A percentile compares a stretch with the other conserved stretches of the same genome.
These are phyloP conservation scores for Torulaspora microellipsoides DNA, from an alignment of 805 yeast genomes.

Conservation along the genomic window DNA sequence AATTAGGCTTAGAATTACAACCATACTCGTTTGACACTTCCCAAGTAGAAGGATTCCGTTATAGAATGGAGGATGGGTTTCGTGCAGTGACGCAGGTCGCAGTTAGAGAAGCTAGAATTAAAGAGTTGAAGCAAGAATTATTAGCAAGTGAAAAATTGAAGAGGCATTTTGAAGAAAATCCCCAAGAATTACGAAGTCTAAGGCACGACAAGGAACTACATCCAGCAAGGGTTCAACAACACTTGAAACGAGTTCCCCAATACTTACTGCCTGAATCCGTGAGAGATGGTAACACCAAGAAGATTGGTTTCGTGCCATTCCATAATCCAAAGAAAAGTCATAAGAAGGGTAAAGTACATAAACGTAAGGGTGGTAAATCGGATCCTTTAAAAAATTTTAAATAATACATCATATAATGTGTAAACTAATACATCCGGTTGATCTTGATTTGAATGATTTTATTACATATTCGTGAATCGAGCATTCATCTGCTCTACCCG, in stretches of 20 bases:
- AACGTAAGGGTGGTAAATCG: slow-evolving; percentile 44
- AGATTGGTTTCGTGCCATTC: slow-evolving; percentile 71
- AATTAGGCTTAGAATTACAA: slow-evolving; percentile 65
- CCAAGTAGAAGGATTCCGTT: slow-evolving; percentile 93
- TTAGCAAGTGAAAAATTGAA: slow-evolving; percentile 84
- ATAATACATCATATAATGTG: slow-evolving; percentile 17
- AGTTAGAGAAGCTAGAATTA: slow-evolving; percentile 87
- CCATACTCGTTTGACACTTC: slow-evolving; percentile 89
- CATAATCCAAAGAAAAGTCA: slow-evolving; percentile 41
- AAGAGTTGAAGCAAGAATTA: slow-evolving; percentile 82
- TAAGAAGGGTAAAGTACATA: slow-evolving; percentile 38
- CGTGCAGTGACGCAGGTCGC: slow-evolving; percentile 88
- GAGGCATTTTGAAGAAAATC: slow-evolving; percentile 95
- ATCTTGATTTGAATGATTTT: too few relatives aligned
- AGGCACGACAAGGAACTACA: slow-evolving; percentile 91
- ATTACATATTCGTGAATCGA: too few relatives aligned
- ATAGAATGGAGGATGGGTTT: slow-evolving; percentile 95
- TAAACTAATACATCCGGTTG: not conserved
- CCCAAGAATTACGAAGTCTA: slow-evolving; percentile 81
- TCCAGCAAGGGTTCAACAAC: slow-evolving; percentile 74
- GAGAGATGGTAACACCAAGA: slow-evolving; percentile 47
- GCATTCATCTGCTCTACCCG: not conserved
- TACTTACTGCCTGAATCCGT: slow-evolving; percentile 82
- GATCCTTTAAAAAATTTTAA: slow-evolving; percentile 65
- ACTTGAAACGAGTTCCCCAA: slow-evolving; percentile 88